Evolutionary conservation across 148 eudicot species (phyloP), one percentile per base, ranked within the genome.

Genomic region (Chenopodium suecicum): DNA sequence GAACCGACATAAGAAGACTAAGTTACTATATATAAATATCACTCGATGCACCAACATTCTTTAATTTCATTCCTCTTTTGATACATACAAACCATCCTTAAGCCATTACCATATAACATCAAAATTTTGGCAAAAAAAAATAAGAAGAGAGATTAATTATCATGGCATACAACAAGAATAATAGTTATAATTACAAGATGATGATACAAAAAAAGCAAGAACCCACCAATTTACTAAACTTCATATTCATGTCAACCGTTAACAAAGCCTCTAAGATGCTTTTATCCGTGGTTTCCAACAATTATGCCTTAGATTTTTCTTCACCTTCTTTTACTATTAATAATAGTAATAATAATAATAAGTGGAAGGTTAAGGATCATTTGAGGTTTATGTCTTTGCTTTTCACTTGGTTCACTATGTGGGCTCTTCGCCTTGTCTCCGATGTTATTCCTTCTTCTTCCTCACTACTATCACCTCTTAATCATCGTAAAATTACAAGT

Each of bases 221-320:
- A 68, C 58, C 58, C 17, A 44, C 70, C 0, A 48, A 17, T 29
- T 19, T 79, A 7, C 25, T 79, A 19, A 79, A 79, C n/a, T 68
- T 63, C 25, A 19, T 78, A 14, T 78, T 78, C 73, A 78, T 25
- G 47, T 78, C 65, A 52, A 79, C 74, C 2, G 48, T 79, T 10
- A 69, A 79, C 65, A 79, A 34, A 47, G 81, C 81, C 8, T 50
- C 81, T 4, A 69, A 79, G 8, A 68, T 79, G 74, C 81, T 79
- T 2, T 65, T 79, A 9, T 79, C 81, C 9, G 71, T 78, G 20
- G 72, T 72, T 29, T 78, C 80, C 7, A 46, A 68, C 9, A 52
- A 69, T 48, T 48, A 70, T 22, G n/a, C 66, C 47, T 67, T 71
- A n/a, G 32, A 32, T 27, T 9, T 19, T 19, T 62, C 29, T 29